Evolutionary conservation across 169 alveolate species (phyloP).

Genomic region (Plasmodium relictum): DNA sequence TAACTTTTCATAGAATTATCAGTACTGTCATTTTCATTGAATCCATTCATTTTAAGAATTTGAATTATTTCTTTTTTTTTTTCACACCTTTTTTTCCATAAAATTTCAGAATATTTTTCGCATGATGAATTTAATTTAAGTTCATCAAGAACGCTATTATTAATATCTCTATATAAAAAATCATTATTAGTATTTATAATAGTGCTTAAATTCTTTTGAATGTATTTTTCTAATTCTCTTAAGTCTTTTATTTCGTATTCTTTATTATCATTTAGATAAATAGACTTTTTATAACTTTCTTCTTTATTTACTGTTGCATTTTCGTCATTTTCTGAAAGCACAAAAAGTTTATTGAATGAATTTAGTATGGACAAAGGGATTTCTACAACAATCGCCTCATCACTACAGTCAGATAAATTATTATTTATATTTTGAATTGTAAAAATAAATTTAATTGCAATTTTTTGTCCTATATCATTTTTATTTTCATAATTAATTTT

Average conservation of each 20-base stretch:
- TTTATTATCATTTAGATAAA: background rate
- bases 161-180: background rate
- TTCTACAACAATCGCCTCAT: background rate
- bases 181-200: background rate
- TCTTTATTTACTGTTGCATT: background rate
- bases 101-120: constrained; percentile 42
- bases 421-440: background rate
- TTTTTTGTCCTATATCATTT: background rate
- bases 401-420: background rate
- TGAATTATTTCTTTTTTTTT: constrained; percentile 54
- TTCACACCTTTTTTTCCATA: constrained; percentile 74
- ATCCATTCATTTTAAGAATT: constrained; percentile 45
- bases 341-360: constrained; percentile 46
- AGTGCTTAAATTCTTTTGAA: constrained; percentile 1
- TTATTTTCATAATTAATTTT: background rate
- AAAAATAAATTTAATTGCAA: constrained; percentile 1
- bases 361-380: constrained; percentile 45
- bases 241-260: constrained; percentile 32
- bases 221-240: constrained; percentile 13
- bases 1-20: constrained; percentile 51
- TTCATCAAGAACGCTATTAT: background rate
- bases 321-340: constrained; percentile 31
- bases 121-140: background rate
- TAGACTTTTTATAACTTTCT: constrained; percentile 9
- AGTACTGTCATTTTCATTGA: constrained; percentile 24